phyloP scores from a whole-genome alignment of 2,329 filamentous ascomycete species.

The Immersiporthe knoxdaviesiana region DNA sequence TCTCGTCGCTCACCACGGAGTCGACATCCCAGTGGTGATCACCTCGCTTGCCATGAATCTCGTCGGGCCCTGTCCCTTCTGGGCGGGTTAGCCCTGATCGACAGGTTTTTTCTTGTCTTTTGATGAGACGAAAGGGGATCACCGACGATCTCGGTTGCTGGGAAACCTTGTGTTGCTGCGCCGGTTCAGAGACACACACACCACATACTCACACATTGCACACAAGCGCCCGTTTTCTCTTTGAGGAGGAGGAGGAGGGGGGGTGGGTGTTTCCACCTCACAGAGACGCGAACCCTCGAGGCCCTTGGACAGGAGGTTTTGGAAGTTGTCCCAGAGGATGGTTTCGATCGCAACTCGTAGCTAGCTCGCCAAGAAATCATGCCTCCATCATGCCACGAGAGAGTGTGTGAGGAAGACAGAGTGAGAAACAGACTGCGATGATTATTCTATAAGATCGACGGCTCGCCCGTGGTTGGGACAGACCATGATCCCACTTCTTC shows the following conservation, averaged over 20 bases:
- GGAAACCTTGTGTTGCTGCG: not conserved
- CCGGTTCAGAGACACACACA: not conserved
- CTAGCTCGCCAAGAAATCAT: conserved; percentile 15
- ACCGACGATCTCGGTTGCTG: conserved; percentile 1
- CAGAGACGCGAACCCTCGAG: not conserved
- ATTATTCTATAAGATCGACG: conserved; percentile 22
- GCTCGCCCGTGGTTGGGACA: conserved; percentile 14
- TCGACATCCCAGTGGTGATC: conserved; percentile 13
- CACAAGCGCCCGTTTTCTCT: not conserved
- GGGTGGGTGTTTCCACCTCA: not conserved
- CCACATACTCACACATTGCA: too few relatives aligned
- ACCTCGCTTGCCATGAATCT: conserved; percentile 10
- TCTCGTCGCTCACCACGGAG: not conserved
- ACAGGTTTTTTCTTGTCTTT: conserved; percentile 10
- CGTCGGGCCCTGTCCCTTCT: conserved; percentile 22
- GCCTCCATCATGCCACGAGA: not conserved
- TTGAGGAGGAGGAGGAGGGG: too few relatives aligned
- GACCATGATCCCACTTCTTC: not conserved
- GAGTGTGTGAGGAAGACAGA: too few relatives aligned
- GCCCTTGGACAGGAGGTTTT: not conserved
- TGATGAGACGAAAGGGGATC: conserved; percentile 15
- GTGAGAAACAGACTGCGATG: not conserved
- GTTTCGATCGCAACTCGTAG: not conserved
- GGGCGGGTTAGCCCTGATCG: conserved; percentile 10
- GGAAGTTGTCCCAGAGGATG: not conserved